Evolutionary conservation across 2,329 filamentous ascomycete species (phyloP).

Genomic region (Diaporthe caulivora): DNA sequence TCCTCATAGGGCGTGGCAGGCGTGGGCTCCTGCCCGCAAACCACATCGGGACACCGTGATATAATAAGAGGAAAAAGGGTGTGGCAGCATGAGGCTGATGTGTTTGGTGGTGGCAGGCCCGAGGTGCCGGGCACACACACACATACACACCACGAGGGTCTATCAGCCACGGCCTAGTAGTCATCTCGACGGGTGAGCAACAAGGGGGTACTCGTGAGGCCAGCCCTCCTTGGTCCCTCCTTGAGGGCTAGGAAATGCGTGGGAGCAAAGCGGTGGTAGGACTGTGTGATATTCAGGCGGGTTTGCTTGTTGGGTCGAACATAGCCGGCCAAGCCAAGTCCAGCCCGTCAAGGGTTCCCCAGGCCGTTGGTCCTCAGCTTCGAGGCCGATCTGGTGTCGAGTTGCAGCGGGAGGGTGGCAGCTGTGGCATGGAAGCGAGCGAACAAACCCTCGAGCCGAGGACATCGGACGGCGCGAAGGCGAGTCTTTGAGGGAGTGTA

Average conservation of each 20-base stretch:
- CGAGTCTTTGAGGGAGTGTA: neutral
- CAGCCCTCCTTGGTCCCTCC: neutral
- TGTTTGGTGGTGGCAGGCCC: constrained; percentile 30
- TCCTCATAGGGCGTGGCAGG: constrained; percentile 24
- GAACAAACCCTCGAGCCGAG: neutral
- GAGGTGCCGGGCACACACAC: constrained; percentile 35
- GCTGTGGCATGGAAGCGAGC: constrained; percentile 7
- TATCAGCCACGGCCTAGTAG: constrained; percentile 35
- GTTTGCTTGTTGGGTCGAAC: constrained; percentile 11
- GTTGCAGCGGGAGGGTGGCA: neutral
- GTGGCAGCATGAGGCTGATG: constrained; percentile 37
- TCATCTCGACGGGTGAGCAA: constrained; percentile 38
- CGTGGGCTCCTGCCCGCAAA: constrained; percentile 21
- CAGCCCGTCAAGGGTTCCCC: constrained; percentile 15
- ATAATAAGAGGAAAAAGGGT: neutral
- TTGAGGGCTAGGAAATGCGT: neutral
- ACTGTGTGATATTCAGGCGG: constrained; percentile 12
- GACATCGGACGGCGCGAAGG: constrained; percentile 4
- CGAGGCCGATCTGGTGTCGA: constrained; percentile 12
- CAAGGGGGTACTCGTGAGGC: neutral
- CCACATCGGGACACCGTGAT: constrained; percentile 1
- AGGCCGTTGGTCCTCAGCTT: constrained; percentile 14
- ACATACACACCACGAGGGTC: constrained; percentile 37
- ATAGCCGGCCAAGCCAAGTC: neutral
- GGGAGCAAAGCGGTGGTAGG: constrained; percentile 28